A percentile compares a stretch with the other conserved stretches of the same genome.
Evolutionary conservation across 495 filamentous ascomycete genomes (phyloP).

Genomic region (Aspergillus baeticus): DNA sequence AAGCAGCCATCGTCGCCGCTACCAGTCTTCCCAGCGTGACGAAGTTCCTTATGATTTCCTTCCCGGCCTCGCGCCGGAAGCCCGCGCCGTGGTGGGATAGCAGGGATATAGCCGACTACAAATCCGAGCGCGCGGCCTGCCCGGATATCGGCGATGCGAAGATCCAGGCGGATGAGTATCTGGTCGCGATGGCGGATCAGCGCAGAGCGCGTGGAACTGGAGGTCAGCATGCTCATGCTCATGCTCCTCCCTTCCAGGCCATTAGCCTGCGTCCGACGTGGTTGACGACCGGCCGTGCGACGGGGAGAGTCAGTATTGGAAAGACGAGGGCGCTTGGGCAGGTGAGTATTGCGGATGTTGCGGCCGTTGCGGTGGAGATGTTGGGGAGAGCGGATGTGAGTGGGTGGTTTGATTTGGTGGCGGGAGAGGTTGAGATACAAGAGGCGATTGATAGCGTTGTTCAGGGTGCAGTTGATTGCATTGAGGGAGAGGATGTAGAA

Average conservation of each 20-base stretch:
- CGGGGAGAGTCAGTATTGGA: constrained; percentile 57
- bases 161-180: constrained; percentile 59
- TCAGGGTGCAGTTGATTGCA: constrained; percentile 31
- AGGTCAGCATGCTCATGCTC: no score
- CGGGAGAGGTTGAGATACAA: constrained; percentile 46
- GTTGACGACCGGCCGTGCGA: constrained; percentile 48
- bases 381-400: constrained; percentile 50
- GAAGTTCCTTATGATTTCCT: constrained; percentile 64
- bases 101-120: neutral
- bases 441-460: constrained; percentile 55
- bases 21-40: constrained; percentile 48
- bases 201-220: constrained; percentile 35
- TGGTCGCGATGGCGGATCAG: constrained; percentile 41
- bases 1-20: constrained; percentile 56
- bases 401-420: constrained; percentile 46
- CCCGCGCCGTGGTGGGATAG: neutral
- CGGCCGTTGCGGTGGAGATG: constrained; percentile 52
- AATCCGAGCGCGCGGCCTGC: constrained; percentile 22
- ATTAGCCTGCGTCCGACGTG: constrained; percentile 59
- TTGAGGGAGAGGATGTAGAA: constrained; percentile 61
- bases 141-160: constrained; percentile 62
- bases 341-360: constrained; percentile 57
- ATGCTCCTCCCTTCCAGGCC: no score
- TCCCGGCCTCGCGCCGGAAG: constrained; percentile 44
- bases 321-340: constrained; percentile 46